Percentiles rank a stretch among this genome's conserved stretches.
These are phyloP conservation scores for Pyrrhoderma lamaoense DNA, from an alignment of 1,284 basidiomycete genomes.

Conservation along the genomic window DNA sequence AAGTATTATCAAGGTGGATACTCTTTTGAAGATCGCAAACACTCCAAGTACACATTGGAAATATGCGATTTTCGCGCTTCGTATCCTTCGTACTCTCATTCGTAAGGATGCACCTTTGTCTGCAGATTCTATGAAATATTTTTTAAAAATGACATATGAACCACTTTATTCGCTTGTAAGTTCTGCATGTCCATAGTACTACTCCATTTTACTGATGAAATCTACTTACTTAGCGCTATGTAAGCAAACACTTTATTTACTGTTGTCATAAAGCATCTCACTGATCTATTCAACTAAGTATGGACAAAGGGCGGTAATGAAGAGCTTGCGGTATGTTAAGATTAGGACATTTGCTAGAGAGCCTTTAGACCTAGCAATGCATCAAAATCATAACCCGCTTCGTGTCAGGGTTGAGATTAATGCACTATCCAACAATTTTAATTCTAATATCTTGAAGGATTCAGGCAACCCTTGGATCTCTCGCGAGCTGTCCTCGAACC, in stretches of 20 bases:
- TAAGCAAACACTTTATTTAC: conserved; percentile 27
- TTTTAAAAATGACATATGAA: conserved; percentile 50
- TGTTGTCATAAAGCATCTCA: neutral
- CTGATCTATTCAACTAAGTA: conserved; percentile 36
- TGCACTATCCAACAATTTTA: conserved; percentile 46
- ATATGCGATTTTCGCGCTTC: conserved; percentile 69
- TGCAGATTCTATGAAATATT: conserved; percentile 44
- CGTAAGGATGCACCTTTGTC: conserved; percentile 66
- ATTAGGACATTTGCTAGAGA: conserved; percentile 62
- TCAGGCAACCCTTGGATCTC: conserved; percentile 37
- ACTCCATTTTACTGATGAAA: too few species aligned
- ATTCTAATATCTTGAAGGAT: conserved; percentile 48
- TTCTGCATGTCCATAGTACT: conserved; percentile 18
- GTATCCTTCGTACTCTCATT: conserved; percentile 68
- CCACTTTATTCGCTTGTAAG: conserved; percentile 59
- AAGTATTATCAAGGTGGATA: conserved; percentile 28
- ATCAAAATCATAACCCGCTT: conserved; percentile 51
- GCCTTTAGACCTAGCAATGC: conserved; percentile 51
- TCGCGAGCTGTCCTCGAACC: conserved; percentile 30
- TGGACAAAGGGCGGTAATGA: conserved; percentile 62
- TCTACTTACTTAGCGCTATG: conserved; percentile 46
- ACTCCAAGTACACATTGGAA: conserved; percentile 74
- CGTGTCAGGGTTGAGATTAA: conserved; percentile 44
- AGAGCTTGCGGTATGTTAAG: conserved; percentile 63
- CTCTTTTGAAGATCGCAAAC: conserved; percentile 45